These are phyloP conservation scores for Umbelopsis sp. DNA, from an alignment of 192 early-diverging fungal genomes.

Conservation along the genomic window DNA sequence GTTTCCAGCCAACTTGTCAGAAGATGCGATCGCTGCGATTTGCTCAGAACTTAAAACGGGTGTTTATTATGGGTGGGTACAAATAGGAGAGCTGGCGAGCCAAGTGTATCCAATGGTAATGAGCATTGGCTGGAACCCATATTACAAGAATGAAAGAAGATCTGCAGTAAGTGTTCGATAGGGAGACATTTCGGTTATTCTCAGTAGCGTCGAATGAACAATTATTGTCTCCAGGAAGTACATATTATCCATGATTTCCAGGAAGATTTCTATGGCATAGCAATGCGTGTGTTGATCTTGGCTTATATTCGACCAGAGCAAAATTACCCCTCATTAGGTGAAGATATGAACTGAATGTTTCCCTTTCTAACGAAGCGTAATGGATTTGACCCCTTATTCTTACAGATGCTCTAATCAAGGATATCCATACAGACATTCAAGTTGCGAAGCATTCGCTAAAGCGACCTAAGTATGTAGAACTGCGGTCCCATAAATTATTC, in stretches of 20 bases:
- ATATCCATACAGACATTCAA: conserved; percentile 89
- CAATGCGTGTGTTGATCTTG: conserved; percentile 81
- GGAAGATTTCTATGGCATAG: conserved; percentile 89
- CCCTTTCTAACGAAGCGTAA: neutral
- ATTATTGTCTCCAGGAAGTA: neutral
- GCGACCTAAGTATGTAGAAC: conserved; percentile 53
- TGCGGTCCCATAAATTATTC: neutral
- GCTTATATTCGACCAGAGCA: conserved; percentile 89
- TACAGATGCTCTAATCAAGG: conserved; percentile 84
- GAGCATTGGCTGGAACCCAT: conserved; percentile 99
- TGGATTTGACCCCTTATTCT: neutral
- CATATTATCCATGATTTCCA: conserved; percentile 71
- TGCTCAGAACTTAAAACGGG: conserved; percentile 74
- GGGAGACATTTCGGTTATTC: neutral
- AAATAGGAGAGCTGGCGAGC: conserved; percentile 55
- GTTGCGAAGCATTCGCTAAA: conserved; percentile 71
- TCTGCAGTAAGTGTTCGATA: conserved; percentile 66
- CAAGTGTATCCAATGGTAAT: conserved; percentile 93
- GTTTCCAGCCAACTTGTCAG: conserved; percentile 84
- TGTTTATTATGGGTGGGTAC: conserved; percentile 96
- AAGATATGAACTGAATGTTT: neutral
- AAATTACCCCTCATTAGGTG: conserved; percentile 86
- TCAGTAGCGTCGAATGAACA: neutral
- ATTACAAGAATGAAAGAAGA: conserved; percentile 94
- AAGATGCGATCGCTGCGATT: conserved; percentile 65